Percentiles rank a stretch among this genome's conserved stretches.
Conservation (phyloP, 352 stramenopile species). For the Chrysophaeum taylorii region DNA sequence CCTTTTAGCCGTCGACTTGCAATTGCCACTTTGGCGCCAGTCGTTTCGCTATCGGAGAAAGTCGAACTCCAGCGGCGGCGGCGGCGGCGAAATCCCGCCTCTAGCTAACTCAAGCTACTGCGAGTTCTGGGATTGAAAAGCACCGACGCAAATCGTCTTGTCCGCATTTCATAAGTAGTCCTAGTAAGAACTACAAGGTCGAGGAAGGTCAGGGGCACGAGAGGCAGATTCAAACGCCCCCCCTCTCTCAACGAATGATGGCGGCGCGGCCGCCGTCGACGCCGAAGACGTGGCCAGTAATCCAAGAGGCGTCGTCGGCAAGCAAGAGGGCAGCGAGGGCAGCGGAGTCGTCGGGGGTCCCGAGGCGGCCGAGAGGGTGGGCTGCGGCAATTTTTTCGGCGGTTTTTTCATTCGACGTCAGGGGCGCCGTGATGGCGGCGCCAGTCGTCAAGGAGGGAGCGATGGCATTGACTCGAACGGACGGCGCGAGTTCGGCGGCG, state of each 20-base stretch:
- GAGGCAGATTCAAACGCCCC: too few species aligned
- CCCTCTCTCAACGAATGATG: too few species aligned
- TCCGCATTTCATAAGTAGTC: too few species aligned
- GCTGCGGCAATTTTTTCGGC: too few species aligned
- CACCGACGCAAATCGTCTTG: too few species aligned
- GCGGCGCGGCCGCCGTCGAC: conserved; percentile 47
- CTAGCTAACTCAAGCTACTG: conserved; percentile 50
- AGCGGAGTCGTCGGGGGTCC: conserved; percentile 54
- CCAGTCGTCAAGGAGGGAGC: conserved; percentile 23
- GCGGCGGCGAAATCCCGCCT: conserved; percentile 40
- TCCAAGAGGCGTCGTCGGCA: conserved; percentile 60
- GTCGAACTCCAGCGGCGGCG: too few species aligned
- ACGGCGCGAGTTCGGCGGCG: conserved; percentile 19
- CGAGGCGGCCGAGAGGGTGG: conserved; percentile 53
- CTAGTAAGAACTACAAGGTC: too few species aligned
- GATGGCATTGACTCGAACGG: conserved; percentile 21
- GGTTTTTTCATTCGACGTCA: too few species aligned
- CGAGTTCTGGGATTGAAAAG: conserved; percentile 61
- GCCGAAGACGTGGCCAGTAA: conserved; percentile 65
- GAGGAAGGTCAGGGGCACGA: too few species aligned
- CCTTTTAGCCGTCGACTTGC: too few species aligned
- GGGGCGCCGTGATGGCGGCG: too few species aligned
- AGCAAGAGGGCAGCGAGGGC: conserved; percentile 62
- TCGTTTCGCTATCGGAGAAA: conserved; percentile 52
- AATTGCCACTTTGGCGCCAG: too few species aligned